Conservation (phyloP, 441 rosid genomes). For the Aquilaria agallochum region DNA sequence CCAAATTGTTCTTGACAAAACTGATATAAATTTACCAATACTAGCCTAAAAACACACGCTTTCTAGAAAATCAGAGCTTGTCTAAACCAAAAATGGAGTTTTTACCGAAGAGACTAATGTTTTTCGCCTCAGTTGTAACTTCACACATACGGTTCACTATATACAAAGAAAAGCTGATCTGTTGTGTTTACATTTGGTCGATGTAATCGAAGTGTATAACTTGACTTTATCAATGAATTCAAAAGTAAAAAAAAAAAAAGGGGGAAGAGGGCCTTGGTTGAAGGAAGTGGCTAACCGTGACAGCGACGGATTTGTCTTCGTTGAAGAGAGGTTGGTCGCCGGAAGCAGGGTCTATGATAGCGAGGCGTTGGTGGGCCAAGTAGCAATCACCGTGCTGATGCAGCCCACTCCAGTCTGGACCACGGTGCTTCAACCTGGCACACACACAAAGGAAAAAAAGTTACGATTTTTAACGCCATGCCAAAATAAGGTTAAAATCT, state of each 20-base stretch:
- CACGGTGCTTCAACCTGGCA: conserved; percentile 83
- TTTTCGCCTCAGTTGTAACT: no score
- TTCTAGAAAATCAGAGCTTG: no score
- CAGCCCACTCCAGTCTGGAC: conserved; percentile 97
- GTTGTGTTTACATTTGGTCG: no score
- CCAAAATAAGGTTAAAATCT: no score
- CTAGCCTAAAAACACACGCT: no score
- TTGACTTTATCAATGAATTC: neutral
- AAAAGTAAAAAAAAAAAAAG: neutral
- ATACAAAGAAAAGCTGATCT: no score
- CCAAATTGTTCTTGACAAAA: neutral
- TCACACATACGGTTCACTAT: no score
- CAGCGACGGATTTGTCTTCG: conserved; percentile 65
- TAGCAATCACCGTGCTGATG: conserved; percentile 64
- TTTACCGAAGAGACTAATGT: no score
- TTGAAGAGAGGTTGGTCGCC: conserved; percentile 91
- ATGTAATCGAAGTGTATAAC: no score
- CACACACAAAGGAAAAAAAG: neutral
- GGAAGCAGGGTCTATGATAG: conserved; percentile 84
- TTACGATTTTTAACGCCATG: no score
- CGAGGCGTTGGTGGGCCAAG: conserved; percentile 83
- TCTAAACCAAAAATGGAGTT: no score
- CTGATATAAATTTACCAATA: neutral
- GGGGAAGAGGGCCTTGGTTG: neutral
- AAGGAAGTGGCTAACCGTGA: conserved; percentile 43